Evolutionary conservation across 2,329 filamentous ascomycete genomes (phyloP).

Genomic region (Claviceps capensis): DNA sequence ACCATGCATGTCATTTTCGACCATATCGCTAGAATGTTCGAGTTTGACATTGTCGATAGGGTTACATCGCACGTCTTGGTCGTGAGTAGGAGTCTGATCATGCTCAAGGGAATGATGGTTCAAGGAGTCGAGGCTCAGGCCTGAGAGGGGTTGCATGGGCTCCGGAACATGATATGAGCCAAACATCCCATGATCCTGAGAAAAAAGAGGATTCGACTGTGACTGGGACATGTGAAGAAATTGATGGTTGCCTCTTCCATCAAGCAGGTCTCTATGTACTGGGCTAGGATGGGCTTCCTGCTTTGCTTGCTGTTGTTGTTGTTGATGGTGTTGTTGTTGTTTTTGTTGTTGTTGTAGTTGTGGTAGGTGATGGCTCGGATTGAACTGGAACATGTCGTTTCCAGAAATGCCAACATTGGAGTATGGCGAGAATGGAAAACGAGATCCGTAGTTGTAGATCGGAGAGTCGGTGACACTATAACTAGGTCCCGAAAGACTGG

Average conservation of each 20-base stretch:
- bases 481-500: constrained; percentile 14
- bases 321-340: constrained; percentile 8
- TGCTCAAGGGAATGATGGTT: constrained; percentile 13
- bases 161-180: constrained; percentile 13
- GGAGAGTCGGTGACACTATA: constrained; percentile 18
- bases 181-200: constrained; percentile 18
- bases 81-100: constrained; percentile 7
- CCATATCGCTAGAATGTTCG: constrained; percentile 13
- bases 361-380: constrained; percentile 10
- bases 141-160: constrained; percentile 11
- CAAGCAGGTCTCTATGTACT: constrained; percentile 9
- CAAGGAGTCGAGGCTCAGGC: constrained; percentile 17
- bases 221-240: constrained; percentile 17
- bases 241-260: constrained; percentile 10
- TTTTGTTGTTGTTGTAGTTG: constrained; percentile 10
- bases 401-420: constrained; percentile 12
- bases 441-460: constrained; percentile 17
- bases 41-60: constrained; percentile 11
- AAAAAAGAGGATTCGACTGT: constrained; percentile 19
- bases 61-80: constrained; percentile 6
- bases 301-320: constrained; percentile 11
- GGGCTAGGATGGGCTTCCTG: constrained; percentile 13
- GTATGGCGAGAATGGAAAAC: constrained; percentile 14
- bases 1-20: constrained; percentile 9
- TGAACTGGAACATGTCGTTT: constrained; percentile 16